Base-by-base conservation (phyloP, 1,139 yeast genomes). In the Yamadazyma atlantica region DNA sequence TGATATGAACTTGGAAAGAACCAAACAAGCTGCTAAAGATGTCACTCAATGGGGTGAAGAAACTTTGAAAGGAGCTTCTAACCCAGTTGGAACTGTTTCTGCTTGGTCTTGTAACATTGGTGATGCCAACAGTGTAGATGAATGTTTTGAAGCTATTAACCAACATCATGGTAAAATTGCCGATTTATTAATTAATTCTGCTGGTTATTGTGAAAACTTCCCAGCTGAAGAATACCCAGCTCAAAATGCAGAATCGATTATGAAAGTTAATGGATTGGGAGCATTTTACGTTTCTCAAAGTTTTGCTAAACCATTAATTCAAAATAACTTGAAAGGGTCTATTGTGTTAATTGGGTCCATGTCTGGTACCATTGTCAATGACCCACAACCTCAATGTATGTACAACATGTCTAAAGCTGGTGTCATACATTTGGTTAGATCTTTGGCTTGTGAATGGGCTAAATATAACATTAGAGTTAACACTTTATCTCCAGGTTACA, bases 171-270 rank as follows among this genome's bases (percentile, higher is more conserved):
- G 73, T 35, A 73, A 73, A 45, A 70, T 82, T 35, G 79, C 88
- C 28, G 78, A 81, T 51, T 66, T 84, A 44, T 72, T 85, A 51
- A 73, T 85, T 44, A 85, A 85, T 65, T 73, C 88, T 35, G 94
- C 95, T 10, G 94, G 95, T n/a, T 85, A 82, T 67, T 82, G 88
- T 57, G 89, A 84, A 58, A 84, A 82, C 65, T 78, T 73, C 62
- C 77, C 87, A 2, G 94, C 94, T 21, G 78, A 82, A 52, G 86
- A 83, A 36, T 85, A 85, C 62, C 90, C 92, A 14, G 77, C 87
- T 27, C 57, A 62, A 38, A 82, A 81, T 53, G 86, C 89, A 38
- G 87, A 82, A 53, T 73, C 75, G 24, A 65, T 85, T 43, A 71
- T 83, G 63, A 77, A 81, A 54, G 94, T 85, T 42, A 85, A 85